Base-by-base conservation (phyloP, 2,329 filamentous ascomycete species). In the Celoporthe dispersa region DNA sequence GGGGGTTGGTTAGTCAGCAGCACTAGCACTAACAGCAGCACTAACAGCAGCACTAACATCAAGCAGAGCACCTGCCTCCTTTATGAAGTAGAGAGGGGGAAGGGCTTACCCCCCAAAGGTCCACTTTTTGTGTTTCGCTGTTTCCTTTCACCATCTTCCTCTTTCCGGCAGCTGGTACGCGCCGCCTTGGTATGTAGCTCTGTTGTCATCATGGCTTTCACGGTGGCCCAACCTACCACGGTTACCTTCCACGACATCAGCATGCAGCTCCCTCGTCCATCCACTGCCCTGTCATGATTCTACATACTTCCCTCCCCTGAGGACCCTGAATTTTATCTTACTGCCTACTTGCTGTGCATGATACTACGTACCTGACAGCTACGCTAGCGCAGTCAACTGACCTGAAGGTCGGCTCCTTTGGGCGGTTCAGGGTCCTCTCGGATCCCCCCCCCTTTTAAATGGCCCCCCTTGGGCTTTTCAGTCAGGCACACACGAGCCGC, bases 381-480 rank as follows among this genome's bases (percentile, higher is more conserved):
- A 44, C 66, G 62, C 53, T 68, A 71, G 63, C 60, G 63, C 31
- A 59, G 44, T 66, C 62, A 51, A 60, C 31, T 53, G 51, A 68
- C 44, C 67, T 64, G 19, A 16, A 35, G 11, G 22, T 44, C 28
- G 16, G 61, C 37, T 25, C 60, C 33, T 55, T 67, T 28, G 51
- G 57, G 16, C 62, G 60, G 51, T 41, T 39, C 65, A 62, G 61
- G 61, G 25, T 33, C 61, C 28, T 48, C 61, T 51, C 37, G 28
- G 2, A 14, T 11, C 25, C 59, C 61, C 66, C 48, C 12, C 39
- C 39, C 12, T 6, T 48, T 9, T n/a, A 51, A 55, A 44, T 25
- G 28, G 63, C 57, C 53, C 25, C 55, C 51, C 28, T 44, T 66
- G 57, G 69, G 22, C 22, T n/a, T 48, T 48, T 48, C 44, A 35